Conservation (phyloP, 2,329 filamentous ascomycete species). For the Sphaerulina musiva region DNA sequence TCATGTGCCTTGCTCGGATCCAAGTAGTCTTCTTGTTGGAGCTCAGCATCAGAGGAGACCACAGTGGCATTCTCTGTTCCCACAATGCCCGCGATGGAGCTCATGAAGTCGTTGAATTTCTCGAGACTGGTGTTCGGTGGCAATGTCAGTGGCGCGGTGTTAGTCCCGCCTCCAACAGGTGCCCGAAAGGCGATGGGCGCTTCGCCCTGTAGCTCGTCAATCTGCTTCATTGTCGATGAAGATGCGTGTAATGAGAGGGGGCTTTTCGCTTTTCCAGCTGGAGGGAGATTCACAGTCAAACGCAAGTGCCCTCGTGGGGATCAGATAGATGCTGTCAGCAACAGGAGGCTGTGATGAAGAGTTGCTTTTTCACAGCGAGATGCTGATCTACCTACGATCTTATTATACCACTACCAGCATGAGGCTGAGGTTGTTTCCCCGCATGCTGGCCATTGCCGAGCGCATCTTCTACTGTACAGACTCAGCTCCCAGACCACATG, state of each 20-base stretch:
- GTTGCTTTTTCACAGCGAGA: too few relatives aligned
- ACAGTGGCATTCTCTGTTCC: slow-evolving; percentile 19
- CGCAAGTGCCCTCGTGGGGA: too few relatives aligned
- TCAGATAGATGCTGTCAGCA: too few relatives aligned
- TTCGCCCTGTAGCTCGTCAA: slow-evolving; percentile 10
- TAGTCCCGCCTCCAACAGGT: slow-evolving; percentile 9
- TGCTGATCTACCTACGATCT: too few relatives aligned
- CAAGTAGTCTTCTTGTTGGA: slow-evolving; percentile 18
- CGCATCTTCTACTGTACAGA: too few relatives aligned
- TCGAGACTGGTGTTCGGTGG: slow-evolving; percentile 15
- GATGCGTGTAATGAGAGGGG: neutral
- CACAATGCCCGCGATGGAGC: slow-evolving; percentile 8
- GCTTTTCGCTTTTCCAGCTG: too few relatives aligned
- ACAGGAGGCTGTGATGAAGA: too few relatives aligned
- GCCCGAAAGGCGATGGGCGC: slow-evolving; percentile 10
- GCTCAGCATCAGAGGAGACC: slow-evolving; percentile 28
- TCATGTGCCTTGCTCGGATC: slow-evolving; percentile 21
- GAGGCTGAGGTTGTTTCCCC: too few relatives aligned
- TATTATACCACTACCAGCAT: too few relatives aligned
- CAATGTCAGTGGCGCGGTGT: slow-evolving; percentile 9
- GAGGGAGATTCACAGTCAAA: too few relatives aligned
- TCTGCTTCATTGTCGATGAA: slow-evolving; percentile 11
- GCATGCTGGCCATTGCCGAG: too few relatives aligned
- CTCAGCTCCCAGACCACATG: too few relatives aligned
- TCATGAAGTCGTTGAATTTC: slow-evolving; percentile 16